Conservation (phyloP, 805 yeast species). For the Candida endomychidarum region DNA sequence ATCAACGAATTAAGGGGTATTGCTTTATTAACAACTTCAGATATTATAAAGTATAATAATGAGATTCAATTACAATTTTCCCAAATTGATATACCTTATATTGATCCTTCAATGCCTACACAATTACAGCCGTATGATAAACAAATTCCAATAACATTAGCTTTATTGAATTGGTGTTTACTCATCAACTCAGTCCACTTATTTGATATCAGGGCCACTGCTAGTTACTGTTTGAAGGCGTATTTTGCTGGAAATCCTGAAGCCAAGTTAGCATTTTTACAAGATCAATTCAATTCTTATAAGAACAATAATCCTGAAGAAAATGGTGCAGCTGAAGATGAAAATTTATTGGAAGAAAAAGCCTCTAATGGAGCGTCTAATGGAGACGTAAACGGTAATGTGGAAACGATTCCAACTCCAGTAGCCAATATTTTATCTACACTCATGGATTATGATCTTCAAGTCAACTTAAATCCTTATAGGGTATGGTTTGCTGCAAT, state of each 20-base stretch:
- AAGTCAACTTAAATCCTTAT: conserved; percentile 74
- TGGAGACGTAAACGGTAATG: background rate
- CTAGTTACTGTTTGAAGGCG: conserved; percentile 64
- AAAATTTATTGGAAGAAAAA: background rate
- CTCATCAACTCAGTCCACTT: conserved; percentile 77
- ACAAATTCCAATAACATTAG: conserved; percentile 66
- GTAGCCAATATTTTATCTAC: conserved; percentile 66
- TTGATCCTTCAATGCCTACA: conserved; percentile 68
- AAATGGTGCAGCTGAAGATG: conserved; percentile 18
- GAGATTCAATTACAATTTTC: conserved; percentile 70
- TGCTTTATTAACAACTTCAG: conserved; percentile 76
- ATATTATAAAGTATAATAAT: conserved; percentile 65
- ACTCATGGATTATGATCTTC: conserved; percentile 70
- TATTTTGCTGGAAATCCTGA: conserved; percentile 64
- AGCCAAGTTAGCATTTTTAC: conserved; percentile 60
- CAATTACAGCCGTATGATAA: conserved; percentile 34
- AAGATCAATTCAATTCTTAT: conserved; percentile 57
- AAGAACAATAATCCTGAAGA: conserved; percentile 8
- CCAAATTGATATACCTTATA: conserved; percentile 86
- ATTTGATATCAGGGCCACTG: conserved; percentile 77
- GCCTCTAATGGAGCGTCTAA: background rate
- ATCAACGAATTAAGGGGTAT: conserved; percentile 65
- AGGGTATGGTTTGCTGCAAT: conserved; percentile 80
- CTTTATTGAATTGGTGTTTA: conserved; percentile 81
- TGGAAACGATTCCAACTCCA: conserved; percentile 20